Base-by-base conservation (phyloP, 768 basidiomycete species). In the Amanita phalloides region DNA sequence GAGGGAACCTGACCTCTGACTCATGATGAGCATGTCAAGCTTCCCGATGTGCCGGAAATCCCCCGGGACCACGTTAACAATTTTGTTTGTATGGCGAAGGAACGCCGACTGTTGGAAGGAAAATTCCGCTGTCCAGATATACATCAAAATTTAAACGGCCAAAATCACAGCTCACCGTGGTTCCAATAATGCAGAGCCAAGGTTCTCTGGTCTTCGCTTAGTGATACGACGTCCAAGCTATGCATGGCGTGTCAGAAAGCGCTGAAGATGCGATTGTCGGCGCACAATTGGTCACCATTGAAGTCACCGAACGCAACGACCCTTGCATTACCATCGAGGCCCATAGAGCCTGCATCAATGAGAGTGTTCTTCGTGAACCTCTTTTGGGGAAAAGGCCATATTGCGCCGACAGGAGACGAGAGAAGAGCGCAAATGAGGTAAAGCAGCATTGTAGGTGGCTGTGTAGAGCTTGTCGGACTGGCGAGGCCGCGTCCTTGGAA, bases 301-400 rank as follows among this genome's bases (percentile, higher is more conserved):
- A 94, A 95, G 70, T 99, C 95, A 30, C 93, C 96, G 59, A 90
- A 89, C 6, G 93, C 94, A 54, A 90, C 75, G 17, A 96, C 76
- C 48, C 87, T 75, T 25, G 80, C 82, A 49, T 80, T 76, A n/a
- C 72, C 75, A 44, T 76, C 75, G 30, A 97, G 67, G 2, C 93
- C 94, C 64, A 94, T 71, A 1, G 82, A 68, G 6, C 92, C 94
- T 2, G 91, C 84, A 54, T 79, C 73, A 46, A 96, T 71, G 48
- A 97, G 74, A 0, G 85, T 76, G 60, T 93, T 94, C 49, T 82
- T 80, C 8, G 75, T 80, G 69, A 91, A 95, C 37, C 89, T 75
- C 63, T 93, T 90, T n/a, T 82, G 76, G 39, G 82, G 74, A 66
- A 93, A 93, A 0, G 93, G 92, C 93, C 93, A 95, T 55, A 72